Conservation (phyloP, 805 yeast genomes). For the Maudiozyma saulgeensis region DNA sequence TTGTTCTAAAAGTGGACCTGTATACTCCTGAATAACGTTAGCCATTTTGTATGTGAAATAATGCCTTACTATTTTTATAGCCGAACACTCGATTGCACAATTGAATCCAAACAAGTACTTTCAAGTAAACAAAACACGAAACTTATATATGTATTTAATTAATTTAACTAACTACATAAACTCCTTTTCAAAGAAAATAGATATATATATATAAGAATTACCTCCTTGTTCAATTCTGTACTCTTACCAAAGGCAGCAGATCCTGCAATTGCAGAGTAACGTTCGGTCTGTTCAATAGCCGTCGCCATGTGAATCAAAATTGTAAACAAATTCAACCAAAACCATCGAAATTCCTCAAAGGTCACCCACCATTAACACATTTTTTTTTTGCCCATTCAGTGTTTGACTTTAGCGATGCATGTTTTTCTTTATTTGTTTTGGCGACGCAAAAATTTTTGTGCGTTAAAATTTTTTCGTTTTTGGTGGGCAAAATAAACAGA, state of each 20-base stretch:
- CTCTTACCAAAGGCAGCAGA: neutral
- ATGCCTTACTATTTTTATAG: too few relatives aligned
- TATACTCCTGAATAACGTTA: slow-evolving; percentile 9
- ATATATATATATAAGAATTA: too few relatives aligned
- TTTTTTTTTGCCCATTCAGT: neutral
- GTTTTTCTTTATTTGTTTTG: too few relatives aligned
- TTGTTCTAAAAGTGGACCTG: slow-evolving; percentile 14
- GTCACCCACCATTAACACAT: neutral
- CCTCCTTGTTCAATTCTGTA: neutral
- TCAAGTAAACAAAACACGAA: too few relatives aligned
- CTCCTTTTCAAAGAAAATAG: too few relatives aligned
- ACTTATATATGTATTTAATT: too few relatives aligned
- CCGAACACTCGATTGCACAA: too few relatives aligned
- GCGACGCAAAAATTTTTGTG: too few relatives aligned
- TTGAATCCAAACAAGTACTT: too few relatives aligned
- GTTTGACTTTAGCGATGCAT: neutral
- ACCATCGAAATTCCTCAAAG: neutral
- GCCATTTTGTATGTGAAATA: slow-evolving; percentile 4
- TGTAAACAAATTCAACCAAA: neutral
- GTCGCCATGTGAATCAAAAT: neutral
- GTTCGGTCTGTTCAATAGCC: neutral
- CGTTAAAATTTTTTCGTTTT: too few relatives aligned
- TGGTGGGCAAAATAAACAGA: too few relatives aligned
- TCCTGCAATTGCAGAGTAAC: neutral
- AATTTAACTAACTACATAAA: too few relatives aligned